Evolutionary conservation across 768 basidiomycete genomes (phyloP).

Genomic region (Lactifluus piperatus): DNA sequence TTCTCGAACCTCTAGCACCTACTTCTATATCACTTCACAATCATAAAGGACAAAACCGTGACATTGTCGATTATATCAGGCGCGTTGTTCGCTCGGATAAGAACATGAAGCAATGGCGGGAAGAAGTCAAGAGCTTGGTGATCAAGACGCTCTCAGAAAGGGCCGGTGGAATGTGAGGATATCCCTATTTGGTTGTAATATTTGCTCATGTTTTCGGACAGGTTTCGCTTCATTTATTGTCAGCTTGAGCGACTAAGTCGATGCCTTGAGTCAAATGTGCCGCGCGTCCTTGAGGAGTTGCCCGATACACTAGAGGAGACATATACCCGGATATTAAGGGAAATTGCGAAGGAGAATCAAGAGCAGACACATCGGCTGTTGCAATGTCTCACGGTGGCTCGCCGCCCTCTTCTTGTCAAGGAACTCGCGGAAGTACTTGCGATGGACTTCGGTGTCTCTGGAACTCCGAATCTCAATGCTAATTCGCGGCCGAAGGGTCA

Average conservation of each 20-base stretch:
- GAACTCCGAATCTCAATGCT: background rate
- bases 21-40: background rate
- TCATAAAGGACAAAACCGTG: background rate
- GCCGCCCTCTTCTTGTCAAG: background rate
- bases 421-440: background rate
- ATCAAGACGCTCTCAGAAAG: background rate
- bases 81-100: background rate
- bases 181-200: background rate
- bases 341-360: background rate
- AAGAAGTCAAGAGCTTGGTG: background rate
- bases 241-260: background rate
- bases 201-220: background rate
- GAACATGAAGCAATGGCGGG: background rate
- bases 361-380: background rate
- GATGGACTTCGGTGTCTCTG: background rate
- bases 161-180: slow-evolving; percentile 1
- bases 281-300: background rate
- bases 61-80: background rate
- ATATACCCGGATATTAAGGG: background rate
- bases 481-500: background rate
- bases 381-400: background rate
- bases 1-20: background rate
- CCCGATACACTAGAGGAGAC: background rate
- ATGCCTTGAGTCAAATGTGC: background rate
- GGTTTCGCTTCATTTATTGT: slow-evolving; percentile 4